Conservation (phyloP, 2,329 filamentous ascomycete genomes). For the Botrytis deweyae region DNA sequence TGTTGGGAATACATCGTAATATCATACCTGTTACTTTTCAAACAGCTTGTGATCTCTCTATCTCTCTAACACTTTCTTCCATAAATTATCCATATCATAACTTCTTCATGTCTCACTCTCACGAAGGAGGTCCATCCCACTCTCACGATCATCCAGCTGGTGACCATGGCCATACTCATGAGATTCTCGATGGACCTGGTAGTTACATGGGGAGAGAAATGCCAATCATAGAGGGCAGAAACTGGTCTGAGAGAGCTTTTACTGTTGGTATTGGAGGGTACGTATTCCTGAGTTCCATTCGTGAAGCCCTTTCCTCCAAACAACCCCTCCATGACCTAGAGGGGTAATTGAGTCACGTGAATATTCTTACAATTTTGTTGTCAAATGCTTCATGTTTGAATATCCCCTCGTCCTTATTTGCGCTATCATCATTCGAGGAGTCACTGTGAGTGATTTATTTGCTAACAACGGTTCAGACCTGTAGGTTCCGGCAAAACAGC, state of each 20-base stretch:
- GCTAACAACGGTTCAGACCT: constrained; percentile 55
- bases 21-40: not conserved
- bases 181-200: constrained; percentile 90
- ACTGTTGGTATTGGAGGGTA: constrained; percentile 98
- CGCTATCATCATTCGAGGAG: not conserved
- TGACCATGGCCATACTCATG: constrained; percentile 92
- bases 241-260: constrained; percentile 88
- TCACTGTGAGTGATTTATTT: not conserved
- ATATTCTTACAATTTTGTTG: too few relatives aligned
- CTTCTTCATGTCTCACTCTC: constrained; percentile 30
- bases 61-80: not conserved
- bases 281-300: constrained; percentile 25
- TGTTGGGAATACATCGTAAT: not conserved
- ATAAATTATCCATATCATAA: not conserved
- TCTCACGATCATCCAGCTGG: constrained; percentile 51
- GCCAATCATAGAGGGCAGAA: constrained; percentile 84
- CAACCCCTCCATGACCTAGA: constrained; percentile 17
- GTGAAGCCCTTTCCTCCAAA: not conserved
- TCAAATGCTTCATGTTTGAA: not conserved
- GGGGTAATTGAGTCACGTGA: constrained; percentile 27
- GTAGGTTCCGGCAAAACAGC: constrained; percentile 98
- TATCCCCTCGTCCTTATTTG: not conserved
- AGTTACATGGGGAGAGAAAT: constrained; percentile 88
- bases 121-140: constrained; percentile 51
- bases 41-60: not conserved